A percentile compares a stretch with the other conserved stretches of the same genome.
Conservation (phyloP, 2,329 filamentous ascomycete genomes). For the Trichophyton verrucosum region DNA sequence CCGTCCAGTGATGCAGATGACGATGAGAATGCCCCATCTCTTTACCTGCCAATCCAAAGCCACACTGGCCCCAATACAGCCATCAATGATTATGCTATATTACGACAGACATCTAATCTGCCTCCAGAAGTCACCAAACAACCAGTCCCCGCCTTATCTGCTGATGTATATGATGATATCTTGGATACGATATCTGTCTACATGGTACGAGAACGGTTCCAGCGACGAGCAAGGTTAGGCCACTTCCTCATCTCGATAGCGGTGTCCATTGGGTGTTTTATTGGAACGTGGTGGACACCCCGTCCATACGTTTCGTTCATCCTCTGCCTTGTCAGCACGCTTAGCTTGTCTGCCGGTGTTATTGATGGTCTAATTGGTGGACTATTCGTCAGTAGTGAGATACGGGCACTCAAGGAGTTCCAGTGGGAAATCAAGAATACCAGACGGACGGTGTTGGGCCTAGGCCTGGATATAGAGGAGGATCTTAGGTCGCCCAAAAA, state of each 20-base stretch:
- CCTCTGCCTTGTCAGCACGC: constrained; percentile 64
- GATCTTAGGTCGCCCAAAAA: constrained; percentile 9
- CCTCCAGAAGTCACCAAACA: constrained; percentile 1
- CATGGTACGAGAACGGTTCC: constrained; percentile 54
- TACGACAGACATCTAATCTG: neutral
- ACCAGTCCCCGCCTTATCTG: constrained; percentile 3
- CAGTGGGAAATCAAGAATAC: constrained; percentile 79
- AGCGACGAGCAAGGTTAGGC: constrained; percentile 56
- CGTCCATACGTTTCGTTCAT: constrained; percentile 66
- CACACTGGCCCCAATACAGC: neutral
- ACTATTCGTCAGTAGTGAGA: constrained; percentile 73
- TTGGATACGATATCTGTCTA: constrained; percentile 59
- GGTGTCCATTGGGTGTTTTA: constrained; percentile 59
- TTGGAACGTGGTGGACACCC: constrained; percentile 78
- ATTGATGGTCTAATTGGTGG: constrained; percentile 77
- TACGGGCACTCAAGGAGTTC: constrained; percentile 77
- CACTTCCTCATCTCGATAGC: constrained; percentile 61
- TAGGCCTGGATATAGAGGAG: constrained; percentile 15
- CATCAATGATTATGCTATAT: neutral
- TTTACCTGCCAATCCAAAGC: constrained; percentile 14
- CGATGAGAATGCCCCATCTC: constrained; percentile 9
- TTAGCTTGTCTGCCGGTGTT: constrained; percentile 62
- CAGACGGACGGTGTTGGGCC: constrained; percentile 22
- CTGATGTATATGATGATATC: constrained; percentile 56
- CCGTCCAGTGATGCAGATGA: constrained; percentile 7